phyloP scores from a whole-genome alignment of 2,329 filamentous ascomycete genomes.

The Paraconiothyrium sp. region DNA sequence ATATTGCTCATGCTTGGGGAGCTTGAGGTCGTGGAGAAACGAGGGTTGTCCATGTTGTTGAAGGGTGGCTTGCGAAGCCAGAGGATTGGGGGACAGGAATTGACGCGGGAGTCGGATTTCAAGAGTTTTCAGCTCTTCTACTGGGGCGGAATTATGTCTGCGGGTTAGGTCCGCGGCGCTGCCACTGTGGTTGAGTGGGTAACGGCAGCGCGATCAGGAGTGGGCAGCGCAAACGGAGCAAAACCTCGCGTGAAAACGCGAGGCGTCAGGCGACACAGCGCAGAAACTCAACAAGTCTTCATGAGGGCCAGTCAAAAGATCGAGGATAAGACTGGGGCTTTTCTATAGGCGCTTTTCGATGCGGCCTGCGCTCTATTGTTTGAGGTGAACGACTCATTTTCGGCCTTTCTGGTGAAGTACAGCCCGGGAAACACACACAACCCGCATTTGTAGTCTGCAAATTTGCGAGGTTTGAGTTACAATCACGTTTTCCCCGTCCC shows the following conservation, averaged over 20 bases:
- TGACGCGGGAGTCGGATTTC: neutral
- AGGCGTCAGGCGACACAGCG: neutral
- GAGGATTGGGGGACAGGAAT: neutral
- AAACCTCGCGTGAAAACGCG: neutral
- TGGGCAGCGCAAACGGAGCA: constrained; percentile 4
- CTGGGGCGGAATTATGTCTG: neutral
- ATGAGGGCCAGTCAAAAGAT: neutral
- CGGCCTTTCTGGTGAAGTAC: neutral
- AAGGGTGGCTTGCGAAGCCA: neutral
- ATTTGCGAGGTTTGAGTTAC: neutral
- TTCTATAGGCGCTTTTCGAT: neutral
- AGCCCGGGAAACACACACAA: neutral
- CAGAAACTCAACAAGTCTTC: neutral
- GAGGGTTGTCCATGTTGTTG: neutral
- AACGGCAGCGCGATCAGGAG: constrained; percentile 4
- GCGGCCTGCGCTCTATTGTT: neutral
- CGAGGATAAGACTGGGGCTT: neutral
- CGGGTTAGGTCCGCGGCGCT: neutral
- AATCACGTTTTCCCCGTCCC: neutral
- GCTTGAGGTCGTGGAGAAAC: constrained; percentile 1
- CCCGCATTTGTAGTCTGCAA: neutral
- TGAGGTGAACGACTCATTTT: neutral
- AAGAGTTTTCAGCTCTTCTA: neutral
- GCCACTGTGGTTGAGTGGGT: neutral
- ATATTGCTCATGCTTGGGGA: constrained; percentile 3